A percentile compares a stretch with the other conserved stretches of the same genome.
Evolutionary conservation across 805 yeast species (phyloP).

Genomic region (Naumovozyma castellii): DNA sequence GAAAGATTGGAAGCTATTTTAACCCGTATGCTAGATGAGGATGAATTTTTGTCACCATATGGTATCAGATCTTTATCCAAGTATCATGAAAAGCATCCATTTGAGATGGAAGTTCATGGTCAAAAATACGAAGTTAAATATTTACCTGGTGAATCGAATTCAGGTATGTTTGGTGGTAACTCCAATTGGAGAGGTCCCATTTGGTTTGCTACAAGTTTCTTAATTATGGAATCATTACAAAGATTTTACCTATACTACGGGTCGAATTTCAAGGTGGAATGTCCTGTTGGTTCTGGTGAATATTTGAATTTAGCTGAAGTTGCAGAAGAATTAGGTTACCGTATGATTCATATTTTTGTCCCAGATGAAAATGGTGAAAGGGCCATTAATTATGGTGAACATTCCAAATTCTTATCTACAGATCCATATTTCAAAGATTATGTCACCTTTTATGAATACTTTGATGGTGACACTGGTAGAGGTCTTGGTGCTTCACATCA

Average conservation of each 20-base stretch:
- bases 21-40: constrained; percentile 73
- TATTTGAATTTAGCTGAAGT: constrained; percentile 74
- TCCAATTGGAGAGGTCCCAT: constrained; percentile 97
- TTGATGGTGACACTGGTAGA: constrained; percentile 90
- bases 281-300: constrained; percentile 82
- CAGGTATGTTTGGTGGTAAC: constrained; percentile 93
- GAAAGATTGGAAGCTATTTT: constrained; percentile 71
- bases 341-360: constrained; percentile 68
- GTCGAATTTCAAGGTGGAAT: constrained; percentile 72
- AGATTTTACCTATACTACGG: constrained; percentile 86
- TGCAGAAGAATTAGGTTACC: constrained; percentile 83
- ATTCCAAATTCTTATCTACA: constrained; percentile 47
- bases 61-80: constrained; percentile 87
- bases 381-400: constrained; percentile 67
- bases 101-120: constrained; percentile 76
- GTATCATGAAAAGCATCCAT: constrained; percentile 77
- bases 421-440: constrained; percentile 69
- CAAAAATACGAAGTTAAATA: constrained; percentile 60
- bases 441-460: constrained; percentile 76
- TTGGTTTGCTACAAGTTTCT: constrained; percentile 89
- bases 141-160: constrained; percentile 81
- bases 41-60: constrained; percentile 73
- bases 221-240: constrained; percentile 78
- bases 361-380: constrained; percentile 60
- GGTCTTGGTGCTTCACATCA: constrained; percentile 93